Base-by-base conservation (phyloP, 495 filamentous ascomycete species). In the Talaromyces thailandensis region DNA sequence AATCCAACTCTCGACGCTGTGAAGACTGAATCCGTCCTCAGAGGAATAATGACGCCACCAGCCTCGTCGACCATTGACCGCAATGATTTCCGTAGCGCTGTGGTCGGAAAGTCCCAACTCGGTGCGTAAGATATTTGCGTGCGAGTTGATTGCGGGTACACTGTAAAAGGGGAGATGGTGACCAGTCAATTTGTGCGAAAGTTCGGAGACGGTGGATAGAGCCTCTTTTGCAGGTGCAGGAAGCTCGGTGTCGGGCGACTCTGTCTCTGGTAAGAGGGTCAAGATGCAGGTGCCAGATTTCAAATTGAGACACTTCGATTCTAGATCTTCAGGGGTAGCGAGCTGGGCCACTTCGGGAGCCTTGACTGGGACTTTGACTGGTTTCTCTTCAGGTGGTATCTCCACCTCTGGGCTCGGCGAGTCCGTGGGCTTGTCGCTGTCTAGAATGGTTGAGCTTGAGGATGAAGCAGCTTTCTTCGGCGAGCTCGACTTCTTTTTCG, bases 201-300 rank as follows among this genome's bases (percentile, higher is more conserved):
- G 81, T 62, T 91, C 83, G 9, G 91, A 83, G 4, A 97, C 73
- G 58, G 80, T 84, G n/a, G 75, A 68, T 9, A 96, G 75, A 0
- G 84, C 90, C 62, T 75, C 68, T 24, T 71, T 82, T 68, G 71
- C 81, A 64, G 70, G 69, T 0, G 71, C 70, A 6, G 76, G 64
- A 32, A 75, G 65, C 12, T 74, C 82, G 4, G 78, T 73, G 31
- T 86, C 85, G 0, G 76, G 58, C 25, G 79, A 76, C 28, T 77
- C 73, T 28, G 76, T 62, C 4, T 79, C 71, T 2, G 91, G 85
- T 8, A 92, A 80, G 32, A 98, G 81, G 4, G 87, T 90, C 8
- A 99, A 82, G 14, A 99, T 82, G 70, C 95, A 98, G 14, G 91
- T 96, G 59, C 84, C 82, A 2, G 92, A 87, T 70, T 91, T 92